A percentile compares a stretch with the other conserved stretches of the same genome.
Evolutionary conservation across 805 yeast species (phyloP).

Genomic region (Candida awuae): DNA sequence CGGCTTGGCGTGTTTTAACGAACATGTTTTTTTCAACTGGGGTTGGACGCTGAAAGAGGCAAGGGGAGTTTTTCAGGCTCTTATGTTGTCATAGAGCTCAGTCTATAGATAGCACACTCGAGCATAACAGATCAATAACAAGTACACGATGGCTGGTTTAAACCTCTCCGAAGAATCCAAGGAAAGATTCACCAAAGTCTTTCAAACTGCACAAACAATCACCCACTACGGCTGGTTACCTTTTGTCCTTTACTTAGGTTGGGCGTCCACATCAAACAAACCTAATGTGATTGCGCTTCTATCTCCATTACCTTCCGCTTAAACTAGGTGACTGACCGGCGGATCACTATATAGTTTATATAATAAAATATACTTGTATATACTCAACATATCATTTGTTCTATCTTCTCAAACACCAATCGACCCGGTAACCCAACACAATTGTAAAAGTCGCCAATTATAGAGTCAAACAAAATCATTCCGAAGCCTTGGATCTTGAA

Average conservation of each 20-base stretch:
- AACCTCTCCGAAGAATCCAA: slow-evolving; percentile 41
- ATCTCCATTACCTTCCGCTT: slow-evolving; percentile 75
- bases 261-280: slow-evolving; percentile 73
- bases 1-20: too few species aligned
- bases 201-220: slow-evolving; percentile 76
- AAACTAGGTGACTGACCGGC: slow-evolving; percentile 15
- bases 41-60: too few species aligned
- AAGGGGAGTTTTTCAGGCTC: too few species aligned
- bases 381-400: slow-evolving; percentile 11
- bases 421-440: slow-evolving; percentile 82
- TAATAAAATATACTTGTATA: background rate
- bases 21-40: too few species aligned
- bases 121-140: too few species aligned
- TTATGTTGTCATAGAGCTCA: too few species aligned
- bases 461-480: slow-evolving; percentile 48
- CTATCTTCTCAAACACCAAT: slow-evolving; percentile 35
- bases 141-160: slow-evolving; percentile 30
- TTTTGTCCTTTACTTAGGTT: slow-evolving; percentile 83
- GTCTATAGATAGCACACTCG: too few species aligned
- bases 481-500: slow-evolving; percentile 76
- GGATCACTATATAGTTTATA: slow-evolving; percentile 2
- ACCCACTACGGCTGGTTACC: slow-evolving; percentile 98
- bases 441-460: slow-evolving; percentile 78
- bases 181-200: slow-evolving; percentile 81
- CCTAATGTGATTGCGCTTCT: slow-evolving; percentile 72